Evolutionary conservation across 2,329 filamentous ascomycete genomes (phyloP).

Genomic region (Penicillium concentricum): DNA sequence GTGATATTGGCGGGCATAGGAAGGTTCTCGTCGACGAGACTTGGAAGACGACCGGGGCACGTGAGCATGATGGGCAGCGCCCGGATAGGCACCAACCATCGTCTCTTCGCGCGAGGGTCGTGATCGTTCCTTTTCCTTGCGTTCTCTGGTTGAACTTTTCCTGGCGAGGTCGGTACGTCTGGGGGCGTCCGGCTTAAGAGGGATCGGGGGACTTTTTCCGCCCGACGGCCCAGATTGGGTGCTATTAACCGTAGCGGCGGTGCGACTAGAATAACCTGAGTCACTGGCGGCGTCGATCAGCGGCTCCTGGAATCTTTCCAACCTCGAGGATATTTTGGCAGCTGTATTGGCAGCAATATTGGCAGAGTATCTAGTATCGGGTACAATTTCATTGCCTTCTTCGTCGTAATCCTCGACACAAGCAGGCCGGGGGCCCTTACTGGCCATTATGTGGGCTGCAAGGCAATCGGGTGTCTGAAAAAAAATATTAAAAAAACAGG

Average conservation of each 20-base stretch:
- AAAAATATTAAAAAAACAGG: conserved; percentile 21
- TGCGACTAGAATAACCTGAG: conserved; percentile 62
- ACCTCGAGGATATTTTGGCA: conserved; percentile 47
- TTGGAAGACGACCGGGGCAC: conserved; percentile 36
- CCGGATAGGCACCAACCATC: conserved; percentile 36
- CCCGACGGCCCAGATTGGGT: conserved; percentile 51
- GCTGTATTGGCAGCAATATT: conserved; percentile 48
- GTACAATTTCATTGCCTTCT: conserved; percentile 42
- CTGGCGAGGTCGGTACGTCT: conserved; percentile 29
- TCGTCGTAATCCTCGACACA: conserved; percentile 52
- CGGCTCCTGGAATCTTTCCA: conserved; percentile 38
- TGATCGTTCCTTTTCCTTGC: conserved; percentile 30
- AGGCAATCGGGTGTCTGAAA: conserved; percentile 22
- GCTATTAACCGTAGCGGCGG: conserved; percentile 53
- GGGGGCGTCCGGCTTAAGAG: conserved; percentile 40
- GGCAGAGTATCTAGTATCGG: conserved; percentile 47
- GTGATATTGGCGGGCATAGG: conserved; percentile 31
- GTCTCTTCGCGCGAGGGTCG: conserved; percentile 33
- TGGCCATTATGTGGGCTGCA: conserved; percentile 36
- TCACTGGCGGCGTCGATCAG: conserved; percentile 56
- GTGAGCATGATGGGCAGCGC: conserved; percentile 29
- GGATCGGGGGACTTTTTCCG: conserved; percentile 36
- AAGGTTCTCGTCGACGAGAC: conserved; percentile 33
- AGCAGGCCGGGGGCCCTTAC: conserved; percentile 42
- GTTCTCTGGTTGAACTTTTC: conserved; percentile 33